Conservation (phyloP, 306 rosid genomes). For the Gynostemma pentaphyllum region DNA sequence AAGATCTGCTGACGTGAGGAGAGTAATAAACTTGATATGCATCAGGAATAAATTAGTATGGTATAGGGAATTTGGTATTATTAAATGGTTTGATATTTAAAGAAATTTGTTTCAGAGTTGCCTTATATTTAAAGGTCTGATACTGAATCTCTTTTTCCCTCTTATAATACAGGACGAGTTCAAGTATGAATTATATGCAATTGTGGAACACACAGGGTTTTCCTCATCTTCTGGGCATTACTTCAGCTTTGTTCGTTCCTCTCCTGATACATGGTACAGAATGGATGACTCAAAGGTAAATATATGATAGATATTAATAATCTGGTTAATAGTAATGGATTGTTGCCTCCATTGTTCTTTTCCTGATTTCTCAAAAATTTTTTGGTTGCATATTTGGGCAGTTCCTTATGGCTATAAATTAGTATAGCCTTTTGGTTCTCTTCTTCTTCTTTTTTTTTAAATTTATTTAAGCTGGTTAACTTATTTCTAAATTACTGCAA, state of each 20-base stretch:
- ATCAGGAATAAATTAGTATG: neutral
- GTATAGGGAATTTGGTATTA: neutral
- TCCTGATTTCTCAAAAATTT: neutral
- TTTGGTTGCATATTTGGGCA: neutral
- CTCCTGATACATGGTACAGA: conserved; percentile 65
- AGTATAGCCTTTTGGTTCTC: neutral
- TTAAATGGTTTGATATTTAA: neutral
- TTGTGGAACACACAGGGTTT: conserved; percentile 64
- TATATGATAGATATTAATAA: neutral
- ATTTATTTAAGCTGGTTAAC: neutral
- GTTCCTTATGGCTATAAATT: neutral
- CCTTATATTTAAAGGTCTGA: neutral
- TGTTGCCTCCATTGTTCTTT: neutral
- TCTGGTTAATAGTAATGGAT: neutral
- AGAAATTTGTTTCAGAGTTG: neutral
- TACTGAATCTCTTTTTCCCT: conserved; percentile 1
- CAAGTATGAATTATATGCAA: conserved; percentile 73
- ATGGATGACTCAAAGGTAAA: conserved; percentile 75
- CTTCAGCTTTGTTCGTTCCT: conserved; percentile 64
- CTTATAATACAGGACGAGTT: conserved; percentile 30
- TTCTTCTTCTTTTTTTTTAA: neutral
- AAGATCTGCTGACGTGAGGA: neutral
- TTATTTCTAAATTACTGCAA: neutral
- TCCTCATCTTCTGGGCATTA: conserved; percentile 76
- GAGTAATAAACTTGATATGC: neutral